Base-by-base conservation (phyloP, 2,329 filamentous ascomycete genomes). In the Escovopsis sp. region DNA sequence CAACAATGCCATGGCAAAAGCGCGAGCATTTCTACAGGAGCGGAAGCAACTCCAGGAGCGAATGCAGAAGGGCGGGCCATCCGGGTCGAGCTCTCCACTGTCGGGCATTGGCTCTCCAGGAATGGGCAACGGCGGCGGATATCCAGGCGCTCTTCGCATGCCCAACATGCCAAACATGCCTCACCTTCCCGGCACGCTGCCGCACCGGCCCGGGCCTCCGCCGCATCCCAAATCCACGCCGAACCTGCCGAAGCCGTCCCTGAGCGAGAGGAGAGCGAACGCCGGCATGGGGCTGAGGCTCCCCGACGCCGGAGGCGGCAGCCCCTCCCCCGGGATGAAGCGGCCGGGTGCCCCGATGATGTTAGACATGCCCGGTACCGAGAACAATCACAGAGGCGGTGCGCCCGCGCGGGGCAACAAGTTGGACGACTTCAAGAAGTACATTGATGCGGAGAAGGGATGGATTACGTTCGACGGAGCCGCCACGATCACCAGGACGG, bases 381-480 rank as follows among this genome's bases (percentile, higher is more conserved):
- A 45, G 10, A 10, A 38, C 44, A 51, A 30, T 50, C 19, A 18
- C 15, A 30, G 33, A 18, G 41, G 43, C 4, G 35, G 38, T 39
- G 60, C 59, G 12, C 50, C 59, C 32, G 54, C 56, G 4, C 62
- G 62, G 33, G 60, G 66, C 15, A 72, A 72, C 2, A 69, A 72
- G 52, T 58, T 77, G 56, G 71, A 72, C 50, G 73, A 77, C 43
- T 78, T 77, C 54, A 74, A 73, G 30, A 80, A 95, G 49, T 91
- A 84, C 55, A 85, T 98, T 46, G 88, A 98, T 57, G 82, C 86
- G 0, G 85, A 95, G 55, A 85, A 85, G 40, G 91, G 91, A 10
- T 93, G 83, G 52, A 70, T 98, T 48, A 93, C 81, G 8, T 98
- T 98, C 63, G 85, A 87, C 53, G 88, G 87, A 51, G 94, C 94